Evolutionary conservation across 2,329 filamentous ascomycete species (phyloP).

Genomic region (Fusarium sambucinum): DNA sequence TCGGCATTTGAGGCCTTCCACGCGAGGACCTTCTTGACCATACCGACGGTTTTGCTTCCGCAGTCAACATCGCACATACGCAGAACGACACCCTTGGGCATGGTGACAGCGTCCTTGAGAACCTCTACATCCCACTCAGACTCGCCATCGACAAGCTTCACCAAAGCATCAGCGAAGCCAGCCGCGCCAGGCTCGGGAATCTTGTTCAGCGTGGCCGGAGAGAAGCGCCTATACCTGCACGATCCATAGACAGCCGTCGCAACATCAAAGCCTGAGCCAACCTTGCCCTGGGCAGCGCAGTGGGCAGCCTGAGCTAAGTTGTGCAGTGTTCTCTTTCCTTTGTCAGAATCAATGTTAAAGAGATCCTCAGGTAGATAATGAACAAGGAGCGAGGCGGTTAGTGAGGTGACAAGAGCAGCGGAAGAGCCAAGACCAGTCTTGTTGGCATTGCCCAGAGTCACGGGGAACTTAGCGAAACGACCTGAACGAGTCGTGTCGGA

Average conservation of each 20-base stretch:
- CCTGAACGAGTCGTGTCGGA: constrained; percentile 48
- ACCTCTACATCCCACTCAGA: constrained; percentile 84
- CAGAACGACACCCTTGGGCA: constrained; percentile 80
- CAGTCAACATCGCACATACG: constrained; percentile 98
- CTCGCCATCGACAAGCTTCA: constrained; percentile 73
- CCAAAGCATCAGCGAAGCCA: constrained; percentile 75
- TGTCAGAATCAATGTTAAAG: constrained; percentile 68
- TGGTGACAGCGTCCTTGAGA: constrained; percentile 73
- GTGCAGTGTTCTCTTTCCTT: constrained; percentile 76
- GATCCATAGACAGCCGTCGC: constrained; percentile 93
- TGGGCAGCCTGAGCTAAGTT: constrained; percentile 95
- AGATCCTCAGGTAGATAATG: constrained; percentile 73
- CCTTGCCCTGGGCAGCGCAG: constrained; percentile 95
- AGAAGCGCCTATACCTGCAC: constrained; percentile 93
- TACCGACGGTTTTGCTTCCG: constrained; percentile 90
- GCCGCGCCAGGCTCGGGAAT: constrained; percentile 75
- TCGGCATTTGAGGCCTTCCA: constrained; percentile 78
- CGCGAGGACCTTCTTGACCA: constrained; percentile 91
- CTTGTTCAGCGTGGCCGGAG: constrained; percentile 75
- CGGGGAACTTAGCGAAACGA: constrained; percentile 82
- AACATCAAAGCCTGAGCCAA: constrained; percentile 96
- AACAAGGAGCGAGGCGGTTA: constrained; percentile 81
- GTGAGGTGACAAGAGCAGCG: constrained; percentile 89
- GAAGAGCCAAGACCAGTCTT: constrained; percentile 97
- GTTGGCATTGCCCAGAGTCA: constrained; percentile 81